phyloP scores from a whole-genome alignment of 2,329 filamentous ascomycete species.

The Talaromyces sp. region DNA sequence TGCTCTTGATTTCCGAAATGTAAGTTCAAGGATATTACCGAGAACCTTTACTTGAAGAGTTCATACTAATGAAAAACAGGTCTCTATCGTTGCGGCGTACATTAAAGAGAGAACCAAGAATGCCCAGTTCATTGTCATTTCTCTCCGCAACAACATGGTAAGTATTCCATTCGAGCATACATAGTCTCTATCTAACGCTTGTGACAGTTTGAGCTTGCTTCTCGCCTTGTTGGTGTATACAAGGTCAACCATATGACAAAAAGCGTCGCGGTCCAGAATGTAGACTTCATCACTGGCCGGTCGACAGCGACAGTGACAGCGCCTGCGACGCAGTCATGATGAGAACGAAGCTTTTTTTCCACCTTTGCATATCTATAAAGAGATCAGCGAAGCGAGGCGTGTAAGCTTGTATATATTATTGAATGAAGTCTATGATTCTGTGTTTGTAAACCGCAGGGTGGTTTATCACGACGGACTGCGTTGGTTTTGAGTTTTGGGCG shows the following conservation, averaged over 20 bases:
- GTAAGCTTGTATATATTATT: background rate
- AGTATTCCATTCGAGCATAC: constrained; percentile 2
- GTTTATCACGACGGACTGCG: background rate
- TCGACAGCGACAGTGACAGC: background rate
- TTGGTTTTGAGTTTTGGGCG: background rate
- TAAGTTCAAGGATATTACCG: constrained; percentile 47
- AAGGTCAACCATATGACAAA: constrained; percentile 99
- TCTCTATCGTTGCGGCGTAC: constrained; percentile 96
- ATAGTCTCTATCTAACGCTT: background rate
- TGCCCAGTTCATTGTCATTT: constrained; percentile 98
- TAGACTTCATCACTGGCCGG: constrained; percentile 59
- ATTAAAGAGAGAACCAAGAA: constrained; percentile 99
- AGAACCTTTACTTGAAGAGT: no score
- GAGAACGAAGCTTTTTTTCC: background rate
- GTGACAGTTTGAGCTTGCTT: constrained; percentile 78
- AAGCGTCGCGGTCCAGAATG: constrained; percentile 83
- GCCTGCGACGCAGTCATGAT: constrained; percentile 8
- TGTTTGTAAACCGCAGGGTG: background rate
- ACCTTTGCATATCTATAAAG: background rate
- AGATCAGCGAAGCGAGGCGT: no score
- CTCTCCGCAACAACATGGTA: constrained; percentile 92
- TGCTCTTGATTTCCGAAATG: constrained; percentile 94
- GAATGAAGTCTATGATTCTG: background rate
- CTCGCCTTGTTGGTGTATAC: constrained; percentile 91
- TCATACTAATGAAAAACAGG: constrained; percentile 46